Evolutionary conservation across 257 asterid species (phyloP).

Genomic region (Primulina eburnea): DNA sequence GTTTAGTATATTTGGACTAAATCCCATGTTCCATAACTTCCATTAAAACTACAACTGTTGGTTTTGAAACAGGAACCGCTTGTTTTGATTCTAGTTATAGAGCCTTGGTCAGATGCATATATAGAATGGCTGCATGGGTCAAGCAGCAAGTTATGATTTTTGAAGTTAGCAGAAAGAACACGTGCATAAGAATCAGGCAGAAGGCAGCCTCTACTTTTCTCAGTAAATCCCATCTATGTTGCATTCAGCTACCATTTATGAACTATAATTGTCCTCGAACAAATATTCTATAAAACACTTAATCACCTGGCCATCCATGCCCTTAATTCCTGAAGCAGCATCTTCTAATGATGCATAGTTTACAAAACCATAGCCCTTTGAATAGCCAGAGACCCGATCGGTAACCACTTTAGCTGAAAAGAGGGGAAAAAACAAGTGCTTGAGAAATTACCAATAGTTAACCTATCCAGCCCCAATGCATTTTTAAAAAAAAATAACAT

Average conservation of each 20-base stretch:
- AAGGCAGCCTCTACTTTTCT: neutral
- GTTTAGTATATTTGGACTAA: too few species aligned
- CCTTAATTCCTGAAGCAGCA: constrained; percentile 69
- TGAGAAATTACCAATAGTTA: neutral
- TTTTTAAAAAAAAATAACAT: constrained; percentile 8
- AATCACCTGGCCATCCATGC: constrained; percentile 89
- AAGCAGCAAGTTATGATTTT: neutral
- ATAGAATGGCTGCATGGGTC: neutral
- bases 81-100: too few species aligned
- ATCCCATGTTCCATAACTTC: too few species aligned
- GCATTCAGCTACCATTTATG: neutral
- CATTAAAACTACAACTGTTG: too few species aligned
- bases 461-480: neutral
- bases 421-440: constrained; percentile 1
- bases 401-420: constrained; percentile 73
- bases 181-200: neutral
- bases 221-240: neutral
- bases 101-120: neutral
- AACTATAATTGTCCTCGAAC: neutral
- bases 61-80: too few species aligned
- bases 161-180: neutral
- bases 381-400: constrained; percentile 73
- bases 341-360: constrained; percentile 59
- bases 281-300: neutral
- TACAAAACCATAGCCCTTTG: constrained; percentile 92